Conservation (phyloP, 1,284 basidiomycete genomes). For the Boletus albobrunnescens region DNA sequence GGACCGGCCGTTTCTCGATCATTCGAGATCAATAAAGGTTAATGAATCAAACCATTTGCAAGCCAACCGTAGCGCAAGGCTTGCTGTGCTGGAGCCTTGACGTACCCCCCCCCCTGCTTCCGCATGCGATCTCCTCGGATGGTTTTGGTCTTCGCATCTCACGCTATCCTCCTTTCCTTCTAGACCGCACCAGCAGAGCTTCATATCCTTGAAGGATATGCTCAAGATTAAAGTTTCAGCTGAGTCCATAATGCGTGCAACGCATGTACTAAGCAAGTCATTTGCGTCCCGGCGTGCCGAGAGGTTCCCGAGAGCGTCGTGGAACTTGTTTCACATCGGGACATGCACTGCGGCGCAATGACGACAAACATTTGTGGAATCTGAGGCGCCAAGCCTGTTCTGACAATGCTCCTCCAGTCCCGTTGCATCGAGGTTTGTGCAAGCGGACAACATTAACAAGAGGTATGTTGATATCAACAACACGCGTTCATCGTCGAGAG, state of each 20-base stretch:
- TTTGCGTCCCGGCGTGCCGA: background rate
- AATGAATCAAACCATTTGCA: conserved; percentile 8
- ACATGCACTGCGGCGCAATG: background rate
- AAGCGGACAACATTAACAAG: background rate
- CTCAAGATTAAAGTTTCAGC: conserved; percentile 24
- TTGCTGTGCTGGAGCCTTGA: conserved; percentile 14
- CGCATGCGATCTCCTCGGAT: conserved; percentile 26
- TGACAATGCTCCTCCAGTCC: conserved; percentile 1
- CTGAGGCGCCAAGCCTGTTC: conserved; percentile 9
- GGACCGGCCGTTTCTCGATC: conserved; percentile 17
- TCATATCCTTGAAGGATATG: conserved; percentile 23
- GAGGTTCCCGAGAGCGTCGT: conserved; percentile 3
- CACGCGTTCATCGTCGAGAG: background rate
- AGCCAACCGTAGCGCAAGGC: conserved; percentile 2
- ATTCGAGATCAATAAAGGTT: conserved; percentile 2
- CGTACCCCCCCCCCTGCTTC: conserved; percentile 9
- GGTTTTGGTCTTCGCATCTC: conserved; percentile 6
- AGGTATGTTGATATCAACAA: background rate
- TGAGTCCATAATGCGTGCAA: conserved; percentile 8
- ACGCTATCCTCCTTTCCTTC: conserved; percentile 1
- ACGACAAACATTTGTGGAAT: conserved; percentile 1
- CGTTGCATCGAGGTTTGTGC: conserved; percentile 9
- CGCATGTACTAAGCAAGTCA: conserved; percentile 14
- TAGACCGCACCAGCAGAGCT: background rate
- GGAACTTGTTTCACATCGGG: background rate